Base-by-base conservation (phyloP, 768 basidiomycete species). In the Mycena olivaceomarginata region DNA sequence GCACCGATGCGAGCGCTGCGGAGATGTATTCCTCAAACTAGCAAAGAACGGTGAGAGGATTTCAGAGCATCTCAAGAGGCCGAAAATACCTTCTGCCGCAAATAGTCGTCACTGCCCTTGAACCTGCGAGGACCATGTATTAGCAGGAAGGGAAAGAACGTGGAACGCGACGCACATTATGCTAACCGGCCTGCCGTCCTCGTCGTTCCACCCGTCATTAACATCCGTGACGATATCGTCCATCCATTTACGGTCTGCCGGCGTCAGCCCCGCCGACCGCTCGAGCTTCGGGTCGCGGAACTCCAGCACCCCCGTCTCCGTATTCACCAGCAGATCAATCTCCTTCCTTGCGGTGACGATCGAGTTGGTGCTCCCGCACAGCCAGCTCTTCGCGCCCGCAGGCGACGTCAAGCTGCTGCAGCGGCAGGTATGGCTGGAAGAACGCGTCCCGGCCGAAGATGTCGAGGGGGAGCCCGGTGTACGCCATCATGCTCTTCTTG, bases 171-270 rank as follows among this genome's bases (percentile, higher is more conserved):
- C 94, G 64, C 80, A 96, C 93, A 93, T 92, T 90, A 97, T 92
- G 40, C 89, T 90, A 16, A 85, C 81, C 2, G 90, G 89, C 70
- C 88, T 88, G 6, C 85, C 86, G 0, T 95, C 94, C 12, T 87
- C 87, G 5, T 93, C 91, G 72, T 92, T 90, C 94, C 94, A 98
- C 10, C 91, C 90, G 67, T 95, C 93, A 76, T 96, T 96, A 13
- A 98, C 96, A 77, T 97, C 96, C 69, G 90, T 92, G 53, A 98
- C 91, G 72, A 98, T 93, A 80, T 98, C 97, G 82, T 99, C 98
- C 91, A 99, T 96, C 98, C 98, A 99, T 84, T 96, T 98, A 74
- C 98, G 89, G 84, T 99, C 98, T 0, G 98, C 97, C 0, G 98
- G 89, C 2, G 98, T 99, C 79, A 99, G 86, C 7, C 91, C 92